phyloP scores from a whole-genome alignment of 805 yeast species.

The Komagataella phaffii region DNA sequence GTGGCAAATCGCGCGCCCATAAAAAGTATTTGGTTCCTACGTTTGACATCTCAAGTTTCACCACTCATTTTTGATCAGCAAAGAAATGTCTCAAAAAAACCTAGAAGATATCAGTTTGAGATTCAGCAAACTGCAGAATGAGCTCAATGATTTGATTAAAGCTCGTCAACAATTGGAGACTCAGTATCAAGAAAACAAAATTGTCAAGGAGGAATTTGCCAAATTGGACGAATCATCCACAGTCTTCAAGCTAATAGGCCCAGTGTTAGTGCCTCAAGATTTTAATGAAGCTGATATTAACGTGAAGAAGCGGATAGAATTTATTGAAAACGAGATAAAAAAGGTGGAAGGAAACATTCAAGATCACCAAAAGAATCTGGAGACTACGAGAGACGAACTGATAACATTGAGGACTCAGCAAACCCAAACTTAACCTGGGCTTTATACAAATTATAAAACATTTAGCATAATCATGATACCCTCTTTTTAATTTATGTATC shows the following conservation, averaged over 20 bases:
- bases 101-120: slow-evolving; percentile 12
- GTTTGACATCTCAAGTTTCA: not conserved
- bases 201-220: slow-evolving; percentile 74
- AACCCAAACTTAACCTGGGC: not conserved
- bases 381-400: slow-evolving; percentile 37
- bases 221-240: slow-evolving; percentile 37
- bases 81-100: not conserved
- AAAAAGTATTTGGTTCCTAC: not conserved
- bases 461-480: not conserved
- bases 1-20: not conserved
- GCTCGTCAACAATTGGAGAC: slow-evolving; percentile 85
- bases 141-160: slow-evolving; percentile 35
- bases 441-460: not conserved
- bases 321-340: slow-evolving; percentile 61
- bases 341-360: slow-evolving; percentile 46
- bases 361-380: slow-evolving; percentile 39
- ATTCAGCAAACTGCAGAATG: slow-evolving; percentile 14
- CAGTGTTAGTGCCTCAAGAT: slow-evolving; percentile 85
- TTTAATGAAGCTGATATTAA: slow-evolving; percentile 68
- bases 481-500: not conserved
- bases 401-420: not conserved
- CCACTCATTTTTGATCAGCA: not conserved
- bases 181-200: slow-evolving; percentile 86
- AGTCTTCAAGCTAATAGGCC: slow-evolving; percentile 84
- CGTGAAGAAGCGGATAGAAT: slow-evolving; percentile 82